Conservation (phyloP, 768 basidiomycete genomes). For the Fibroporia radiculosa region DNA sequence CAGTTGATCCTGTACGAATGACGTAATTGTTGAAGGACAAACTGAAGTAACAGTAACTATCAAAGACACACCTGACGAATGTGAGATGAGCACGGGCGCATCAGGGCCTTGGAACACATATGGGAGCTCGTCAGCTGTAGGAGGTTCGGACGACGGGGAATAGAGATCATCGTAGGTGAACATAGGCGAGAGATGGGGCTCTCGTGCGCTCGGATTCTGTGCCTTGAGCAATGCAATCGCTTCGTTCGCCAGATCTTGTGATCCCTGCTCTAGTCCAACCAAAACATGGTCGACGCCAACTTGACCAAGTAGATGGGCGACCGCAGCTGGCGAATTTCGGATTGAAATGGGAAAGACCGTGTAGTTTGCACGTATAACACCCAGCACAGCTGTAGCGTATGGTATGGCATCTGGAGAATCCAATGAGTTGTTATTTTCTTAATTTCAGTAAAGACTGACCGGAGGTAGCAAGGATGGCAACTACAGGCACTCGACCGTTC, state of each 20-base stretch:
- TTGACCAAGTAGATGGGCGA: conserved; percentile 24
- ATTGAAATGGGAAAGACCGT: conserved; percentile 27
- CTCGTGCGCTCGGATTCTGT: neutral
- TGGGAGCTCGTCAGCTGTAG: conserved; percentile 1
- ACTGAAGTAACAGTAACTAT: neutral
- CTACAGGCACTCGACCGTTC: conserved; percentile 12
- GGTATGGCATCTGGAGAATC: conserved; percentile 19
- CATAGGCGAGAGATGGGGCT: conserved; percentile 5
- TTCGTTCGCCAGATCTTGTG: conserved; percentile 15
- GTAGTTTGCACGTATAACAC: conserved; percentile 14
- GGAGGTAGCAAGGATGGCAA: conserved; percentile 19
- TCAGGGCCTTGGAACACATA: conserved; percentile 3
- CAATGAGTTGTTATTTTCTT: neutral
- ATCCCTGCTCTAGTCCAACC: conserved; percentile 21
- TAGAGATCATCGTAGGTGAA: conserved; percentile 16
- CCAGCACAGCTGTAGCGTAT: conserved; percentile 12
- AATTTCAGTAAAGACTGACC: conserved; percentile 1
- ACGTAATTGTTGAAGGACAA: neutral
- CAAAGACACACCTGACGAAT: conserved; percentile 15
- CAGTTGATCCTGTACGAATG: conserved; percentile 12
- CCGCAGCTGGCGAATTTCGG: conserved; percentile 24
- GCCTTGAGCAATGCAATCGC: conserved; percentile 15
- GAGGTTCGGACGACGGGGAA: neutral
- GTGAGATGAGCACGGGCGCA: conserved; percentile 10
- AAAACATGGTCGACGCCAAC: conserved; percentile 19